Base-by-base conservation (phyloP, 1,284 basidiomycete species). In the Malassezia slooffiae region DNA sequence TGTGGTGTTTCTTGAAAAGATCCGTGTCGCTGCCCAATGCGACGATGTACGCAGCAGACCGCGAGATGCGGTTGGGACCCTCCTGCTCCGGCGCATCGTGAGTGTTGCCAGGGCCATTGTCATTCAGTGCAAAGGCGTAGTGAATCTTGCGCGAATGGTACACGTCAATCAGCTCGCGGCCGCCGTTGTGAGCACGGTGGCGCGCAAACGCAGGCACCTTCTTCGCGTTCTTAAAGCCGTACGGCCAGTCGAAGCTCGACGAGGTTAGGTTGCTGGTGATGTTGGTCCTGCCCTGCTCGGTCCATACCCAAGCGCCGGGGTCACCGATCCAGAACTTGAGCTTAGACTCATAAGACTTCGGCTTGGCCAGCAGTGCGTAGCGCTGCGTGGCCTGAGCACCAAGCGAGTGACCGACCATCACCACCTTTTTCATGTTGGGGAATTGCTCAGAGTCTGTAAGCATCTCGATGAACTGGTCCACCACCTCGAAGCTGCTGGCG, bases 81-180 rank as follows among this genome's bases (percentile, higher is more conserved):
- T 66, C 61, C 38, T 35, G 43, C 27, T 41, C 41, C 10, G 62
- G 58, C 40, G 57, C 48, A 36, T 59, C 61, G 30, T 57, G 57
- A 40, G 58, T 62, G 27, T 61, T 57, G 41, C 62, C 62, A 3
- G 51, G 47, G 19, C 63, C 63, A 30, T 66, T 66, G 44, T 67
- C 65, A 9, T 57, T 41, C 10, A 67, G 34, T 4, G 52, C 65
- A 4, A 58, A 46, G 28, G 54, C 58, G 41, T 57, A 59, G 44
- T 60, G 55, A 12, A 67, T 51, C 20, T 52, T 57, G 17, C 63
- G 53, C 16, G 34, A 32, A 9, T 26, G 38, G 49, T 53, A 68
- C 2, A 44, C 43, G 2, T 47, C 27, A 9, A 63, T 20, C 9
- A 67, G 30, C 12, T 43, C 21, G 24, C 46, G 33, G 21, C 45